These are phyloP conservation scores for Blastomyces emzantsi DNA, from an alignment of 2,329 filamentous ascomycete species.

Conservation along the genomic window DNA sequence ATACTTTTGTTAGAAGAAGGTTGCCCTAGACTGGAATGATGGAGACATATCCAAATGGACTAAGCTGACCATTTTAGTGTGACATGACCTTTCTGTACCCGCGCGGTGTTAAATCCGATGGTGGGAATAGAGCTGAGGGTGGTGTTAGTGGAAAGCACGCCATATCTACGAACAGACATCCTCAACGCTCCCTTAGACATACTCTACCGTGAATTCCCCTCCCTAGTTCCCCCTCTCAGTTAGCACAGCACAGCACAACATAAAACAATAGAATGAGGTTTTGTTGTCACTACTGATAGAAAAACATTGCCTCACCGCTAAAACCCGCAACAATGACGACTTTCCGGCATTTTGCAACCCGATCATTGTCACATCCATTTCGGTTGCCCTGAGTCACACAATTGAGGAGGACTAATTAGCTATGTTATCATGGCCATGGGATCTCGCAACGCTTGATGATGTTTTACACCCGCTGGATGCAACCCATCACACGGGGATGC, in stretches of 20 bases:
- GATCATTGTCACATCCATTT: slow-evolving; percentile 99
- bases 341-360: slow-evolving; percentile 97
- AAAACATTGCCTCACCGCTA: slow-evolving; percentile 63
- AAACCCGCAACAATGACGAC: slow-evolving; percentile 83
- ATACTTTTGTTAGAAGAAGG: slow-evolving; percentile 2
- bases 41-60: background rate
- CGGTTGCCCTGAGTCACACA: slow-evolving; percentile 64
- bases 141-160: slow-evolving; percentile 9
- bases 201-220: slow-evolving; percentile 98
- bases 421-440: slow-evolving; percentile 8
- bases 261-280: background rate
- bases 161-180: background rate
- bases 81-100: slow-evolving; percentile 94
- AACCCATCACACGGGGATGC: background rate
- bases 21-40: slow-evolving; percentile 7
- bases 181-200: slow-evolving; percentile 41
- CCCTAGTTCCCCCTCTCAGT: slow-evolving; percentile 54
- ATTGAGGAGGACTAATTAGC: slow-evolving; percentile 12
- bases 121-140: slow-evolving; percentile 81
- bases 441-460: background rate
- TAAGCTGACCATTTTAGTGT: slow-evolving; percentile 73
- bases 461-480: background rate
- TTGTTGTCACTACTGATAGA: slow-evolving; percentile 1
- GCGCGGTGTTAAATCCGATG: slow-evolving; percentile 98
- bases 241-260: slow-evolving; percentile 10